Base-by-base conservation (phyloP, 192 early-diverging fungal species). In the Diversispora eburnea region DNA sequence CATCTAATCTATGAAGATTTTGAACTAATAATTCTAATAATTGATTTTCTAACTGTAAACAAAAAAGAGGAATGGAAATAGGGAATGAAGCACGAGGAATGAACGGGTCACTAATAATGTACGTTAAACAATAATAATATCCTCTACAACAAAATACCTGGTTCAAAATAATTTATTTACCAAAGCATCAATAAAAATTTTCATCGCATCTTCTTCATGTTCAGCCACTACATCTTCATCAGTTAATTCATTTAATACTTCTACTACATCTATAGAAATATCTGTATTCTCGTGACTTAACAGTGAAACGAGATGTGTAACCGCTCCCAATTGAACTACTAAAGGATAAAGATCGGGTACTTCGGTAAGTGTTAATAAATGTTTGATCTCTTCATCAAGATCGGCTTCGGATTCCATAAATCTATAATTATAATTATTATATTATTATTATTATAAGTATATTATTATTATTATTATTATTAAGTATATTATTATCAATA, bases 371-470 rank as follows among this genome's bases (percentile, higher is more conserved):
- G 86, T 83, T 72, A 90, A 78, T 60, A 99, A 77, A 42, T 79
- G 82, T 69, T 95, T 91, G 56, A 97, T 88, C 47, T 92, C 92
- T 74, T 95, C 93, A 72, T 95, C 96, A 43, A 99, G 82, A 75
- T 97, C 95, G 9, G 93, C 89, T 78, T 99, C 97, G 39, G 95
- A 97, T 67, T 97, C 95, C 75, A 96, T 92, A 80, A 98, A 98
- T 61, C 85, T 82, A 73, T 65, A 54, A 8, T 25, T 12, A 5
- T 17, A 73, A 73, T 17, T 20, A 54, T 13, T 13, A 54, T 54
- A 54, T 17, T 17, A 54, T 54, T 17, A 10, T 17, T 54, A 4
- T 17, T 10, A 0, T 17, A 52, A 52, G 51, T 8, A 49, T 8
- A 54, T 17, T 54, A 10, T 17, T 54, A 54, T 17, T 41, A 19